Base-by-base conservation (phyloP, 208 protist species). In the Kentomonas sorsogonicus region DNA sequence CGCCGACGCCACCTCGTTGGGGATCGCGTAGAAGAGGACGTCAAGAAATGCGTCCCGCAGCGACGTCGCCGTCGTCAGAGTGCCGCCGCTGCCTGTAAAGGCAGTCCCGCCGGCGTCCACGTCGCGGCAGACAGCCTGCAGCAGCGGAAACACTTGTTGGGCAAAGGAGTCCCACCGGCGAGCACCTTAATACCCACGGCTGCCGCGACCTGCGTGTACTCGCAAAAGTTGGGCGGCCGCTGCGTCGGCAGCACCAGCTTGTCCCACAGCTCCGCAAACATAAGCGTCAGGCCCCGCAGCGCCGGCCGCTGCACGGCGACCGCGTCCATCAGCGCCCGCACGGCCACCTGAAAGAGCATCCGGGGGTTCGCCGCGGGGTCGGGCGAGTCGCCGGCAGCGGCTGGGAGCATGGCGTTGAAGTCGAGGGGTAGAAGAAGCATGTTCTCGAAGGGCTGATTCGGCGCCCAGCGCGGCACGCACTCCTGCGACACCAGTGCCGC, bases 181-280 rank as follows among this genome's bases (percentile, higher is more conserved):
- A 87, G 58, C 4, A 75, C 63, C 13, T 71, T 63, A 7, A 65
- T 58, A 9, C 77, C 79, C 0, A 91, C 58, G 1, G 79, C 25
- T 15, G 69, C 48, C 3, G 64, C 65, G 15, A 85, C 59, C 20
- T 73, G 69, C 0, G 11, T 11, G 53, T 55, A 74, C 3, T 53
- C 43, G 30, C 54, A 47, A 31, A 86, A 85, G 52, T 68, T 54
- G 2, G 75, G 65, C 25, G 63, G 45, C 3, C 23, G 46, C 5
- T 26, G 30, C 0, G 51, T 57, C 20, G 51, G 40, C 3, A 40
- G 52, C 9, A 80, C 63, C 26, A 85, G 59, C 31, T 70, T 55
- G 34, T 87, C 83, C 83, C 83, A 91, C 41, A 83, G 50, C 60
- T 91, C 67, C 6, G 72, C 55, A 4, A 91, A 43, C 1, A 82